These are phyloP conservation scores for Diaporthe aspalathi DNA, from an alignment of 2,329 filamentous ascomycete genomes.

Conservation along the genomic window DNA sequence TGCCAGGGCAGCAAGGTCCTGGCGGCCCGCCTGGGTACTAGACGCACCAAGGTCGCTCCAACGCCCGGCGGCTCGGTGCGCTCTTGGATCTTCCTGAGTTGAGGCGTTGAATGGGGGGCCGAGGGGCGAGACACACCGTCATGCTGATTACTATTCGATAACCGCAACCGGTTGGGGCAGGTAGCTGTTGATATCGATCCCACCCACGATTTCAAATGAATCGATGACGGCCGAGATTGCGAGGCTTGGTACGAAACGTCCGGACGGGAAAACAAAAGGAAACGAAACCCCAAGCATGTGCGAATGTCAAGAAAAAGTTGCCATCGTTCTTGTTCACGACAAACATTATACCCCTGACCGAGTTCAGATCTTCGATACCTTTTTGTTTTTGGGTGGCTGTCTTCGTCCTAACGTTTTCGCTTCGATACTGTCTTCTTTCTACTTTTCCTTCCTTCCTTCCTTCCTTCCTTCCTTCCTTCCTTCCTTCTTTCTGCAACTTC, in stretches of 20 bases:
- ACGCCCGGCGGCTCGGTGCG: neutral
- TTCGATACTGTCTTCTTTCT: slow-evolving; percentile 36
- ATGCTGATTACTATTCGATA: slow-evolving; percentile 19
- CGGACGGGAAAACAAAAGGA: slow-evolving; percentile 7
- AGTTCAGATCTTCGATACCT: slow-evolving; percentile 40
- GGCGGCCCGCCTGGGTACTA: slow-evolving; percentile 36
- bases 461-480: slow-evolving; percentile 37
- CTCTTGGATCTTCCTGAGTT: slow-evolving; percentile 23
- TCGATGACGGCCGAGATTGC: slow-evolving; percentile 21
- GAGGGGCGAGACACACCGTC: neutral
- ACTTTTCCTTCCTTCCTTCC: slow-evolving; percentile 31
- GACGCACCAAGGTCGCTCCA: neutral
- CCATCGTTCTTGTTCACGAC: slow-evolving; percentile 30
- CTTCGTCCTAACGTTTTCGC: slow-evolving; percentile 4
- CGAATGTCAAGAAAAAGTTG: slow-evolving; percentile 29
- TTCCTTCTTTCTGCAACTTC: neutral
- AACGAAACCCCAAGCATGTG: slow-evolving; percentile 16
- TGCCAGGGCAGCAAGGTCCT: slow-evolving; percentile 31
- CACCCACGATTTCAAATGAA: slow-evolving; percentile 14
- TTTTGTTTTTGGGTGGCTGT: slow-evolving; percentile 29
- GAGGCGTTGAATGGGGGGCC: slow-evolving; percentile 6
- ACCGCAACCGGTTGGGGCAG: neutral
- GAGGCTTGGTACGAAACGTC: slow-evolving; percentile 11
- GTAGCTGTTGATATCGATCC: slow-evolving; percentile 26
- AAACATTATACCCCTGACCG: slow-evolving; percentile 32